phyloP scores from a whole-genome alignment of 306 rosid species.

The Sophora flavescens region DNA sequence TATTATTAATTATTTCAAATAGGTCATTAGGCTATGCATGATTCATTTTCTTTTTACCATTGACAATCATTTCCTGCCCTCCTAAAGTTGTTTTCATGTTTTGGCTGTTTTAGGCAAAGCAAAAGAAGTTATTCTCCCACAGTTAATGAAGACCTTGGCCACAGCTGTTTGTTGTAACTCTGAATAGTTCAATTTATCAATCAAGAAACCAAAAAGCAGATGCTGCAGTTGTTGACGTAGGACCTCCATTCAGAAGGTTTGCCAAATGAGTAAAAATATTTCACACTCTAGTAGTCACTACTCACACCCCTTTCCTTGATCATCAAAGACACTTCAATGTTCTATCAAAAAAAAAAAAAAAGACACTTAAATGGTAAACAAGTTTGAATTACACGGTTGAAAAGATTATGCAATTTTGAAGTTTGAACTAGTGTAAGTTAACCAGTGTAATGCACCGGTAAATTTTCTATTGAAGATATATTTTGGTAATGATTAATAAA shows the following conservation, averaged over 20 bases:
- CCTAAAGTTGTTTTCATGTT: constrained; percentile 43
- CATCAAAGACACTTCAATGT: neutral
- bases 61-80: constrained; percentile 38
- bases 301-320: no score
- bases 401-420: no score
- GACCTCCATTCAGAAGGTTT: constrained; percentile 1
- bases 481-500: no score
- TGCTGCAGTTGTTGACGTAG: neutral
- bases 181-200: constrained; percentile 28
- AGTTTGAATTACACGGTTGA: no score
- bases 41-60: constrained; percentile 38
- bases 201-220: neutral
- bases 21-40: constrained; percentile 7
- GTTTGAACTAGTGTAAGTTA: no score
- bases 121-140: constrained; percentile 14
- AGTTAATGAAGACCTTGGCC: constrained; percentile 12
- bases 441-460: no score
- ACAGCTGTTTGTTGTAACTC: neutral
- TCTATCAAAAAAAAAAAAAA: no score
- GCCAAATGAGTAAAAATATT: neutral
- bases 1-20: constrained; percentile 26
- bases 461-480: no score
- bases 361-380: neutral
- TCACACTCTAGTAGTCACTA: neutral
- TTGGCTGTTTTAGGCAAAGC: constrained; percentile 38